phyloP scores from a whole-genome alignment of 2,329 filamentous ascomycete species.

The Talaromyces pinophilus region DNA sequence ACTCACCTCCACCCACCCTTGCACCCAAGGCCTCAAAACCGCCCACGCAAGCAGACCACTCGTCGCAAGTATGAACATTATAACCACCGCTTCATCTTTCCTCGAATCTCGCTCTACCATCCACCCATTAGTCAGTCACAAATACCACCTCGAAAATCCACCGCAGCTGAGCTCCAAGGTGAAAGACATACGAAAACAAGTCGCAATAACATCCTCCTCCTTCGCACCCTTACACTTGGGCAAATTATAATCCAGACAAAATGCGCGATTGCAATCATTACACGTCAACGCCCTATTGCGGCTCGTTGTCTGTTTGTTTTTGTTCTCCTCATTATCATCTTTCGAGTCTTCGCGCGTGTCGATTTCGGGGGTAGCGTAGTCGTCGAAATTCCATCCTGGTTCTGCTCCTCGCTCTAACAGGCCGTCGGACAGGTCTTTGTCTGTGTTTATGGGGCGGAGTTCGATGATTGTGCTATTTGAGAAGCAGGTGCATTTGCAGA shows the following conservation, averaged over 20 bases:
- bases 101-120: slow-evolving; percentile 62
- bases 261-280: slow-evolving; percentile 67
- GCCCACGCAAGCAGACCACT: slow-evolving; percentile 63
- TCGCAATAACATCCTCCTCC: slow-evolving; percentile 65
- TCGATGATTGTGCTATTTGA: slow-evolving; percentile 68
- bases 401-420: not conserved
- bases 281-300: slow-evolving; percentile 55
- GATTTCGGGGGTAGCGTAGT: slow-evolving; percentile 26
- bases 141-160: not conserved
- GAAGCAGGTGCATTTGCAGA: slow-evolving; percentile 73
- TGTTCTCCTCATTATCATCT: slow-evolving; percentile 24
- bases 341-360: slow-evolving; percentile 29
- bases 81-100: slow-evolving; percentile 67
- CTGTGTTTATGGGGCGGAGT: slow-evolving; percentile 49
- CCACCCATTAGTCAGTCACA: slow-evolving; percentile 15
- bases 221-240: slow-evolving; percentile 63
- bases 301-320: slow-evolving; percentile 32
- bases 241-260: slow-evolving; percentile 64
- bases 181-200: slow-evolving; percentile 59
- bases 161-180: not conserved
- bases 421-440: slow-evolving; percentile 8
- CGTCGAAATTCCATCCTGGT: slow-evolving; percentile 24
- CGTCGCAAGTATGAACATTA: slow-evolving; percentile 66
- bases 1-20: slow-evolving; percentile 57
- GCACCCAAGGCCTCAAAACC: slow-evolving; percentile 59